Percentiles rank a stretch among this genome's conserved stretches.
These are phyloP conservation scores for Hypericum perforatum DNA, from an alignment of 345 rosid species.

Conservation along the genomic window DNA sequence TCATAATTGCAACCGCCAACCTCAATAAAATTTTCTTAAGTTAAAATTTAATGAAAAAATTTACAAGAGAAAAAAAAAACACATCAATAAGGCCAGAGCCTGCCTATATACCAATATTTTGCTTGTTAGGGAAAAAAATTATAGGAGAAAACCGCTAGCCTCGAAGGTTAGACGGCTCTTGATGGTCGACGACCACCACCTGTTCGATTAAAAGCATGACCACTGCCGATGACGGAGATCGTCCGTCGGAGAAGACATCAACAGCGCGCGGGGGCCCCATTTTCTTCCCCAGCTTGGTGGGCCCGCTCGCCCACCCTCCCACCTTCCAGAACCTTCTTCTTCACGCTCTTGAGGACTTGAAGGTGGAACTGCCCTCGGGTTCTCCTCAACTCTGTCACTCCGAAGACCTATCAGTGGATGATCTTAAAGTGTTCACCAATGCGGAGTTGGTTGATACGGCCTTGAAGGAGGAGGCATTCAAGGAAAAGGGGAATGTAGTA, in stretches of 20 bases:
- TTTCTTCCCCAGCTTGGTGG: slow-evolving; percentile 30
- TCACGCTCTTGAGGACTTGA: slow-evolving; percentile 29
- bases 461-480: slow-evolving; percentile 30
- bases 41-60: too few species aligned
- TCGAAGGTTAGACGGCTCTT: too few species aligned
- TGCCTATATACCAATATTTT: too few species aligned
- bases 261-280: slow-evolving; percentile 49
- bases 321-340: slow-evolving; percentile 30
- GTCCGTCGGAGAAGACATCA: not conserved
- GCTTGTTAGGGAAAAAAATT: too few species aligned
- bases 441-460: slow-evolving; percentile 57
- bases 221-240: not conserved
- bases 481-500: slow-evolving; percentile 8
- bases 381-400: slow-evolving; percentile 11
- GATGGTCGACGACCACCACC: not conserved
- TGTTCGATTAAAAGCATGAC: not conserved
- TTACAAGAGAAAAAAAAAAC: too few species aligned
- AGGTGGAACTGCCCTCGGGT: slow-evolving; percentile 24
- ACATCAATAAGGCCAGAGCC: too few species aligned
- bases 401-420: slow-evolving; percentile 43
- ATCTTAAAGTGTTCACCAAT: slow-evolving; percentile 36
- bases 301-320: slow-evolving; percentile 36
- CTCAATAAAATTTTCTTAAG: too few species aligned
- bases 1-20: too few species aligned
- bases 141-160: too few species aligned